Evolutionary conservation across 164 flowering plant species (phyloP).

Genomic region (Akebia trifoliata): DNA sequence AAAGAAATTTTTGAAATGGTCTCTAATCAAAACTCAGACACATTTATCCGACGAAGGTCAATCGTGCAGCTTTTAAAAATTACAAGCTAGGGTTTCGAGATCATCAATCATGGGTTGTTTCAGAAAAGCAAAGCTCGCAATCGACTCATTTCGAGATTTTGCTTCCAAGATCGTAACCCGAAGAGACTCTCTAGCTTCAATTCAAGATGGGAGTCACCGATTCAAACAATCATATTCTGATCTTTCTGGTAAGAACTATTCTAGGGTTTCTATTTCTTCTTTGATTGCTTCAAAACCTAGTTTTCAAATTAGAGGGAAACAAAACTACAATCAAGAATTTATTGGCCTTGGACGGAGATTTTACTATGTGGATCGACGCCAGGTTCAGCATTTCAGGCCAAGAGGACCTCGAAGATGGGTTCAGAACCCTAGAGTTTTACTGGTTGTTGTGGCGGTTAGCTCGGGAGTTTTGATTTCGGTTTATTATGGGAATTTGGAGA

Average conservation of each 20-base stretch:
- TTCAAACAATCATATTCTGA: background rate
- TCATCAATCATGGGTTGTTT: conserved; percentile 20
- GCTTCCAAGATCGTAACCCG: conserved; percentile 12
- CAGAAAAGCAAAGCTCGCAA: conserved; percentile 16
- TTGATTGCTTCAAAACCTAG: conserved; percentile 20
- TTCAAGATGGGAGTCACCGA: conserved; percentile 13
- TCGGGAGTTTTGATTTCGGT: conserved; percentile 55
- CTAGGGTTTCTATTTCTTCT: conserved; percentile 23
- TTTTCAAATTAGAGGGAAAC: background rate
- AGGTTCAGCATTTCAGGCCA: conserved; percentile 57
- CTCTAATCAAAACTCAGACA: too few relatives aligned
- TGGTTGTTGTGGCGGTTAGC: conserved; percentile 48
- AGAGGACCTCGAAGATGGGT: conserved; percentile 73
- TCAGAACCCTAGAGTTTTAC: conserved; percentile 47
- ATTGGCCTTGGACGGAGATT: conserved; percentile 25
- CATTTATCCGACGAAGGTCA: too few relatives aligned
- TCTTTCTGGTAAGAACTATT: conserved; percentile 11
- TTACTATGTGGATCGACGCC: conserved; percentile 65
- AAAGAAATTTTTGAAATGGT: too few relatives aligned
- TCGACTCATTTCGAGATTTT: conserved; percentile 12
- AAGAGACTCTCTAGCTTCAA: conserved; percentile 6
- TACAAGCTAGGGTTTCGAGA: background rate
- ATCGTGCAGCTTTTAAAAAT: too few relatives aligned
- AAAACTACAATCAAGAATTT: conserved; percentile 2
- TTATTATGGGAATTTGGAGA: conserved; percentile 72